phyloP scores from a whole-genome alignment of 148 eudicot species.

The Heliamphora exappendiculata region DNA sequence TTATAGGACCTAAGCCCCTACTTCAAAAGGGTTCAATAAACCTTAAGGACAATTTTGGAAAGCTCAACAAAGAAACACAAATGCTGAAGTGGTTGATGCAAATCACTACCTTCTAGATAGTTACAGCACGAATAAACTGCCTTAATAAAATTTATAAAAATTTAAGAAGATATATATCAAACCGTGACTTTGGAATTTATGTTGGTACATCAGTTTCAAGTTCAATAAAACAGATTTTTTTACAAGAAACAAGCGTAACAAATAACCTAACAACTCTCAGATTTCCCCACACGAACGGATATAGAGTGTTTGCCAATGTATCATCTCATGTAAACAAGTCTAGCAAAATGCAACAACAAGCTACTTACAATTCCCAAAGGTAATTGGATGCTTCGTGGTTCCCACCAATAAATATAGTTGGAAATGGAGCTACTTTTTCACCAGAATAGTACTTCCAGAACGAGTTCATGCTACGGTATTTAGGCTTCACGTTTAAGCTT shows the following conservation, averaged over 20 bases:
- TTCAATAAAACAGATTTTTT: neutral
- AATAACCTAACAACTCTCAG: neutral
- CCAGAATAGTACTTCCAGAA: constrained; percentile 98
- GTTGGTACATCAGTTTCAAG: neutral
- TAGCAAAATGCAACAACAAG: neutral
- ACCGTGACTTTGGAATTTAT: neutral
- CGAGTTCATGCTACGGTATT: constrained; percentile 73
- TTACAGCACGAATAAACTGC: neutral
- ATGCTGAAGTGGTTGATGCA: neutral
- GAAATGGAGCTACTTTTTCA: constrained; percentile 84
- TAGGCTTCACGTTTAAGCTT: constrained; percentile 67
- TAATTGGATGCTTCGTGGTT: constrained; percentile 98
- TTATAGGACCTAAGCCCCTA: too few species aligned
- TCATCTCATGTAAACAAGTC: neutral
- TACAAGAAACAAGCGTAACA: neutral
- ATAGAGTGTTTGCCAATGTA: too few species aligned
- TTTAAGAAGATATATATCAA: neutral
- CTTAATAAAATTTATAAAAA: neutral
- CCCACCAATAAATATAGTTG: constrained; percentile 94
- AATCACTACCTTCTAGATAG: neutral
- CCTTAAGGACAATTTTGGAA: too few species aligned
- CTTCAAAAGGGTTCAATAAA: too few species aligned
- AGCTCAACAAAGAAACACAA: neutral
- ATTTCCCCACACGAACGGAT: neutral
- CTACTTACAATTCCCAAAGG: constrained; percentile 93